These are phyloP conservation scores for Ceratocystis colombiana DNA, from an alignment of 2,329 filamentous ascomycete species.

Conservation along the genomic window DNA sequence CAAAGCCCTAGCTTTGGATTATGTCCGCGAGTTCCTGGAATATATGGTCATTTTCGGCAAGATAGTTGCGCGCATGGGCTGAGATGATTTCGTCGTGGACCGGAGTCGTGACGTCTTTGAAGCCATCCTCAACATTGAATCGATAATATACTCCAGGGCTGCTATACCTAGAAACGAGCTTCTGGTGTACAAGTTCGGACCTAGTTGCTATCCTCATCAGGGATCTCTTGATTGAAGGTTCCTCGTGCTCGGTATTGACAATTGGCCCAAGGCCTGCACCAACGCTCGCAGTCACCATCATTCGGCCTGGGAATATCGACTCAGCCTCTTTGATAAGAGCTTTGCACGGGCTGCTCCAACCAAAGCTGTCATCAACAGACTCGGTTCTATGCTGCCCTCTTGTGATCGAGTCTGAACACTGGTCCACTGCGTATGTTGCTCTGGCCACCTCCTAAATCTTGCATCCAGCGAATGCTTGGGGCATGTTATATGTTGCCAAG, in stretches of 20 bases:
- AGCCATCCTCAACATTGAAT: conserved; percentile 30
- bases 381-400: conserved; percentile 29
- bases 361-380: conserved; percentile 31
- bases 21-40: not conserved
- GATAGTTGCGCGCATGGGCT: conserved; percentile 28
- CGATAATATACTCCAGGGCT: conserved; percentile 28
- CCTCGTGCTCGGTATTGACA: conserved; percentile 25
- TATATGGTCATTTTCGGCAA: conserved; percentile 19
- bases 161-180: conserved; percentile 26
- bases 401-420: conserved; percentile 31
- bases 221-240: not conserved
- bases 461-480: conserved; percentile 27
- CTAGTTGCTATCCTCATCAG: not conserved
- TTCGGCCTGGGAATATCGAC: conserved; percentile 27
- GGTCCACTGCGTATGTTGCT: conserved; percentile 30
- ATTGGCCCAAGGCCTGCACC: conserved; percentile 29
- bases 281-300: conserved; percentile 28
- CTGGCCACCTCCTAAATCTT: conserved; percentile 31
- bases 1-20: no score
- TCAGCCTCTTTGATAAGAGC: conserved; percentile 30
- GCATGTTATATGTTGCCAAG: conserved; percentile 30
- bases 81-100: conserved; percentile 29
- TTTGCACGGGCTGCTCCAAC: conserved; percentile 32
- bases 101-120: conserved; percentile 28
- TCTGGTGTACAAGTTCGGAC: not conserved